These are phyloP conservation scores for Saccharum officinarum DNA, from an alignment of 176 grass and related monocot species.

Conservation along the genomic window DNA sequence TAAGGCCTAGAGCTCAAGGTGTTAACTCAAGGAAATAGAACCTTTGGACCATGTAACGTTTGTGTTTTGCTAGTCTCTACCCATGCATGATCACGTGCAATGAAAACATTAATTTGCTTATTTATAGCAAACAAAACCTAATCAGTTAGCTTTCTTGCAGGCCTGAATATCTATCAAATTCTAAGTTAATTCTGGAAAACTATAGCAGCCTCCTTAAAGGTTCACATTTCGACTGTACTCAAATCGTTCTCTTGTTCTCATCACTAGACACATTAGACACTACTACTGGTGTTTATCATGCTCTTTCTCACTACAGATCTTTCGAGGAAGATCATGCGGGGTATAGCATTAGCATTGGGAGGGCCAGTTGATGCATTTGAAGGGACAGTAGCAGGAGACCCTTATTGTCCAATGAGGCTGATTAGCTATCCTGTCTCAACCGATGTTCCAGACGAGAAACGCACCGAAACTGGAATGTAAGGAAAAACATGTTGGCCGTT, in stretches of 20 bases:
- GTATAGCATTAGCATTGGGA: conserved; percentile 83
- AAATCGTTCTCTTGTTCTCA: not conserved
- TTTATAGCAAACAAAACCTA: not conserved
- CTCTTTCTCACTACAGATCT: conserved; percentile 10
- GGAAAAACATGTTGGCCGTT: not conserved
- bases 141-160: conserved; percentile 36
- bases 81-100: too few species aligned
- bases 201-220: conserved; percentile 61
- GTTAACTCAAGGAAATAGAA: too few species aligned
- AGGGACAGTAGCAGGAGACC: conserved; percentile 48
- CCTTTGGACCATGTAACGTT: too few species aligned
- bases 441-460: conserved; percentile 54
- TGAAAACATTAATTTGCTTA: not conserved
- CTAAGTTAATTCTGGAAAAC: conserved; percentile 58
- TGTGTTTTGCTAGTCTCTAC: too few species aligned
- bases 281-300: not conserved
- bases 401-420: conserved; percentile 69
- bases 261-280: not conserved
- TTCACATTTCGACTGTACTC: conserved; percentile 27
- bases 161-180: conserved; percentile 72
- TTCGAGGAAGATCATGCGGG: conserved; percentile 86
- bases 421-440: conserved; percentile 59
- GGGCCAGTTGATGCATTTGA: conserved; percentile 68
- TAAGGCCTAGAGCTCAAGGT: too few species aligned
- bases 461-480: conserved; percentile 56